Evolutionary conservation across 2,329 filamentous ascomycete species (phyloP), one percentile per base, ranked within the genome.

Genomic region (Elsinoe arachidis): DNA sequence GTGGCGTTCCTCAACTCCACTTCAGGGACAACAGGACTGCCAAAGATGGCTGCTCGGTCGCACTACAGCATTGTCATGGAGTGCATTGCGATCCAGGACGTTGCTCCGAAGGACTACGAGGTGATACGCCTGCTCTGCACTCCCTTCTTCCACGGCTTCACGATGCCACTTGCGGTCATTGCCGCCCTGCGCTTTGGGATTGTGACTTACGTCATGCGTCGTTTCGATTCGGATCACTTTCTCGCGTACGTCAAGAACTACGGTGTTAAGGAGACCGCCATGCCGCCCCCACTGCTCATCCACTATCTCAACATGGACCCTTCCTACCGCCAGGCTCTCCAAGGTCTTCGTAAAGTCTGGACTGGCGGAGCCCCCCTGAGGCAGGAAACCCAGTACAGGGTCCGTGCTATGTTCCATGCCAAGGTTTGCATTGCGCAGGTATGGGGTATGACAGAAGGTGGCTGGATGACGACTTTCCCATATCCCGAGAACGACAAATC

Each of bases 381-480:
- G 10, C 68, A 67, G 1, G 66, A 65, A 0, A 68, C 72, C 12
- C 70, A 77, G 66, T 61, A 68, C n/a, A 64, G 69, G 49, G 69
- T 78, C 60, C 69, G 73, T 34, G 62, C 64, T 5, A 65, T 76
- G 19, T 72, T 80, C 38, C 64, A 72, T 23, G 61, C 62, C 1
- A 65, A 72, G 33, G 74, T 76, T 0, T 68, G 69, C 15, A 70
- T 79, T 12, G 70, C 69, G 9, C 76, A 78, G 59, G 71, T 79
- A 37, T 82, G 76, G 73, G 79, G 80, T 1, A 80, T 80, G 74
- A 81, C 79, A 0, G 80, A 82, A 60, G 65, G 66, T 1, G 65
- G 72, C 66, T 62, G 79, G 79, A 57, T 72, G 68, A 62, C 70
- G 62, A 70, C 66, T 2, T 73, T 76, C 63, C 72, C 74, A 56